These are phyloP conservation scores for Hypoxylon sp. DNA, from an alignment of 2,329 filamentous ascomycete genomes.

Conservation along the genomic window DNA sequence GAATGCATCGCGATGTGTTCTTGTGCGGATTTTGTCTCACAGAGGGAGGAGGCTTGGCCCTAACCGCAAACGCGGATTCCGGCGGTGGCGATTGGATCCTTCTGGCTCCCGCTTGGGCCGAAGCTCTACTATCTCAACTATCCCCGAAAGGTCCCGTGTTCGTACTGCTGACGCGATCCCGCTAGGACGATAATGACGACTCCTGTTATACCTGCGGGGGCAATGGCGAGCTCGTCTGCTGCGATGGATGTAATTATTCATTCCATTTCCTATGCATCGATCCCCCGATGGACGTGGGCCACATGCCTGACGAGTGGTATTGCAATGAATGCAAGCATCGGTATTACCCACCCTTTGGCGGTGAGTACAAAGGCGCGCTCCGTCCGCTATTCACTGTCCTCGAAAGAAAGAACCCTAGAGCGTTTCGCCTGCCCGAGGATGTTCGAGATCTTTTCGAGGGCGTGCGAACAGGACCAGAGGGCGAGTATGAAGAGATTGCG, in stretches of 20 bases:
- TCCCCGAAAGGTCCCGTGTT: slow-evolving; percentile 48
- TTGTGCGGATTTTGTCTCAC: slow-evolving; percentile 30
- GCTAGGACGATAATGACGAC: slow-evolving; percentile 86
- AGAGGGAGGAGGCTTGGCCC: slow-evolving; percentile 44
- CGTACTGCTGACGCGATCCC: slow-evolving; percentile 57
- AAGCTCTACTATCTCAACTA: slow-evolving; percentile 53
- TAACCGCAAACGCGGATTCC: slow-evolving; percentile 41
- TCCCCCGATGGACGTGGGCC: slow-evolving; percentile 77
- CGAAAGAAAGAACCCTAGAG: slow-evolving; percentile 77
- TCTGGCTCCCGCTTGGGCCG: slow-evolving; percentile 55
- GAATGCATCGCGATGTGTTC: slow-evolving; percentile 22
- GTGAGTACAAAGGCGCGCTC: slow-evolving; percentile 70
- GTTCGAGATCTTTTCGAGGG: slow-evolving; percentile 85
- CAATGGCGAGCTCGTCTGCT: slow-evolving; percentile 89
- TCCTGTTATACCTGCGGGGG: slow-evolving; percentile 89
- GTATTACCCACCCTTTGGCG: slow-evolving; percentile 62
- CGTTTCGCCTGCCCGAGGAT: slow-evolving; percentile 79
- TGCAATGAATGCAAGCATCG: slow-evolving; percentile 79
- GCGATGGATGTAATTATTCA: slow-evolving; percentile 90
- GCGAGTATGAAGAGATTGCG: slow-evolving; percentile 82
- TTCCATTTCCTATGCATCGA: slow-evolving; percentile 93
- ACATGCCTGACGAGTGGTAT: slow-evolving; percentile 83
- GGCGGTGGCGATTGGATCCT: slow-evolving; percentile 47
- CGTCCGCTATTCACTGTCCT: slow-evolving; percentile 74
- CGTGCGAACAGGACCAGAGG: slow-evolving; percentile 81